These are phyloP conservation scores for Candida sanyaensis DNA, from an alignment of 1,139 yeast genomes.

Conservation along the genomic window DNA sequence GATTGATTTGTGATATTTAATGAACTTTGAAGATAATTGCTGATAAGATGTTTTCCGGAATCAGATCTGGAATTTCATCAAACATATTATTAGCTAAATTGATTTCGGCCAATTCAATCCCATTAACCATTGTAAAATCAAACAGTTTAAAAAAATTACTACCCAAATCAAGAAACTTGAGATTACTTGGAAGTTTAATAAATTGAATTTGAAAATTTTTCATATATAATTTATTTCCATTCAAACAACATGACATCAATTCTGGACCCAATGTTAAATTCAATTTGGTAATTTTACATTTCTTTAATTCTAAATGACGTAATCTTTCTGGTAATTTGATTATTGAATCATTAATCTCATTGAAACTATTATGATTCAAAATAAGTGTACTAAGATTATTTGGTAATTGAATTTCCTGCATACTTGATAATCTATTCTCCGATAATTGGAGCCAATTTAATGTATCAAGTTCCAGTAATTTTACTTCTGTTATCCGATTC, in stretches of 20 bases:
- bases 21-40: slow-evolving; percentile 11
- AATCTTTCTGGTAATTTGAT: slow-evolving; percentile 11
- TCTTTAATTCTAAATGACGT: slow-evolving; percentile 14
- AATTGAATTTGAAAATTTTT: slow-evolving; percentile 8
- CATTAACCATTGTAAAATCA: slow-evolving; percentile 10
- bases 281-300: slow-evolving; percentile 13
- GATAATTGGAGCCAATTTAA: slow-evolving; percentile 13
- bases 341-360: slow-evolving; percentile 6
- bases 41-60: slow-evolving; percentile 13
- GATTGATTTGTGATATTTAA: background rate
- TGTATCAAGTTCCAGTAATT: slow-evolving; percentile 5
- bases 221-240: slow-evolving; percentile 11
- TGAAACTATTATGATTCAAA: slow-evolving; percentile 10
- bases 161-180: slow-evolving; percentile 15
- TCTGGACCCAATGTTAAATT: slow-evolving; percentile 3
- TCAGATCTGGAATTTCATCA: slow-evolving; percentile 17
- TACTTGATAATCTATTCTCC: slow-evolving; percentile 9
- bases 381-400: slow-evolving; percentile 10
- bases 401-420: slow-evolving; percentile 10
- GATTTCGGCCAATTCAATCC: slow-evolving; percentile 12
- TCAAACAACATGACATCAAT: slow-evolving; percentile 11
- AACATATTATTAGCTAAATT: slow-evolving; percentile 17
- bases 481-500: slow-evolving; percentile 9
- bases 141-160: slow-evolving; percentile 14
- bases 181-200: slow-evolving; percentile 6